These are phyloP conservation scores for Straminergon stramineum DNA, from an alignment of 225 moss, liverwort and hornwort species.

Conservation along the genomic window DNA sequence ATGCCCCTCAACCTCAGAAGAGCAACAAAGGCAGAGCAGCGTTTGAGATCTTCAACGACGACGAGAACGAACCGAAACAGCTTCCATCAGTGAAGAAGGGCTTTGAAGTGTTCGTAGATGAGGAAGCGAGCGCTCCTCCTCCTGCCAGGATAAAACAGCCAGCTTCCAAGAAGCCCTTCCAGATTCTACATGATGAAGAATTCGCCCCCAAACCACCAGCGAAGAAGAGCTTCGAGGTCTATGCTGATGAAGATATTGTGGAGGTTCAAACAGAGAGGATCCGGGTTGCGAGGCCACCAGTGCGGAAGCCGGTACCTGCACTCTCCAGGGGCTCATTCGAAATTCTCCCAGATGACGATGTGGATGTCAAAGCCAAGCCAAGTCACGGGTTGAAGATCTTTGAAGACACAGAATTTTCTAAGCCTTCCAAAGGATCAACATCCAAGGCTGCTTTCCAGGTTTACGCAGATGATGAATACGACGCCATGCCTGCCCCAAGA, in stretches of 20 bases:
- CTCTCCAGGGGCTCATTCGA: slow-evolving; percentile 11
- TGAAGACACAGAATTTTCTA: not conserved
- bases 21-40: not conserved
- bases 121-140: not conserved
- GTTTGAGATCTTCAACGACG: slow-evolving; percentile 29
- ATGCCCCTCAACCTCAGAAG: not conserved
- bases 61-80: slow-evolving; percentile 20
- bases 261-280: not conserved
- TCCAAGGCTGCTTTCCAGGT: slow-evolving; percentile 24
- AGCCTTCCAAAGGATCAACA: not conserved
- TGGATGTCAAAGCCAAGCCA: not conserved
- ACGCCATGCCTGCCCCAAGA: not conserved
- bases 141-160: not conserved
- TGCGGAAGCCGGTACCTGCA: not conserved
- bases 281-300: not conserved
- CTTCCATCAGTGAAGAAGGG: not conserved
- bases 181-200: slow-evolving; percentile 30
- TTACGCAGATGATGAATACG: slow-evolving; percentile 13
- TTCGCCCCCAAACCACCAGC: not conserved
- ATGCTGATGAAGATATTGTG: slow-evolving; percentile 23
- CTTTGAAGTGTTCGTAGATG: slow-evolving; percentile 26
- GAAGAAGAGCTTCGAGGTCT: slow-evolving; percentile 11
- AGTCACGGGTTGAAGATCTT: not conserved
- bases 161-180: not conserved
- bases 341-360: slow-evolving; percentile 24